These are phyloP conservation scores for Volvox reticuliferus DNA, from an alignment of 139 green algal species.

Conservation along the genomic window DNA sequence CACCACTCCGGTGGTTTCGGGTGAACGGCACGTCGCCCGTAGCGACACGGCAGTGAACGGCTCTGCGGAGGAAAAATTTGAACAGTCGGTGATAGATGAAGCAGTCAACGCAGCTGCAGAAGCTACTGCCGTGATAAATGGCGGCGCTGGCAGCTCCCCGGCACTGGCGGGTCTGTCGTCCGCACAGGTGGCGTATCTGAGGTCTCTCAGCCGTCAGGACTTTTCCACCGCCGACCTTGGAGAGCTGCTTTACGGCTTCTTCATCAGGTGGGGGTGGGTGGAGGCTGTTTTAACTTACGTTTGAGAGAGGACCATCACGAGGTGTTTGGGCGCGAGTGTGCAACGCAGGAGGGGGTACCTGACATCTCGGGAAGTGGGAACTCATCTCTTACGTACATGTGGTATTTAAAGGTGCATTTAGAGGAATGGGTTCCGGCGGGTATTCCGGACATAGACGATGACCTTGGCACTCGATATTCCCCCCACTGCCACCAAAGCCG, in stretches of 20 bases:
- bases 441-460: no score
- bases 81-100: neutral
- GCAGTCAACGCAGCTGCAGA: conserved; percentile 6
- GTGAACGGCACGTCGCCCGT: neutral
- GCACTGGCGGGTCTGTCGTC: neutral
- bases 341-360: neutral
- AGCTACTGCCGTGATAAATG: neutral
- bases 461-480: no score
- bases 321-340: neutral
- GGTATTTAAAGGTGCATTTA: neutral
- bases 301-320: no score
- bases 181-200: conserved; percentile 24
- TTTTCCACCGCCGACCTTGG: conserved; percentile 63
- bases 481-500: no score
- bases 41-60: neutral
- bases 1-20: neutral
- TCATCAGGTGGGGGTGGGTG: conserved; percentile 60
- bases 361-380: no score
- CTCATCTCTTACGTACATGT: no score
- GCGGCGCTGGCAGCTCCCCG: neutral
- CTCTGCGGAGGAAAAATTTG: neutral
- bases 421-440: no score
- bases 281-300: no score
- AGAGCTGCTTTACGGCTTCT: conserved; percentile 72
- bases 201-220: neutral